phyloP scores from a whole-genome alignment of 192 early-diverging fungal species.

The Backusella tarrabulga region DNA sequence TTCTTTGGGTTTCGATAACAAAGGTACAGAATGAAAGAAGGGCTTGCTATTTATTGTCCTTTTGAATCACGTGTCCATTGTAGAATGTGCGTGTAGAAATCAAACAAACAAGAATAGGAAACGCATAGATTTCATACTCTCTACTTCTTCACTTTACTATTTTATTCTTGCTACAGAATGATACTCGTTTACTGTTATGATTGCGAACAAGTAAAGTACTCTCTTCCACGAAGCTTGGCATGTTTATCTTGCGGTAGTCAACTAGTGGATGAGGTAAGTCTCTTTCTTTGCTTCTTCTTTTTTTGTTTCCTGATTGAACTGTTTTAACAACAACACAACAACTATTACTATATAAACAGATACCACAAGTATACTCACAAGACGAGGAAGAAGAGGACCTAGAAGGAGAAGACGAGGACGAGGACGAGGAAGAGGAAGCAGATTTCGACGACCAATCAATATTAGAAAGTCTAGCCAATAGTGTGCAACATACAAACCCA shows the following conservation, averaged over 20 bases:
- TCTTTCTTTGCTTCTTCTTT: neutral
- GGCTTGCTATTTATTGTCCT: too few species aligned
- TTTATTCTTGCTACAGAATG: neutral
- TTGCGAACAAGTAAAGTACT: constrained; percentile 4
- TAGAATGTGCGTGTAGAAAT: too few species aligned
- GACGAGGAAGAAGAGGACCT: neutral
- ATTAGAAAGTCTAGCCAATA: neutral
- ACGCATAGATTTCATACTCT: neutral
- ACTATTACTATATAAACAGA: neutral
- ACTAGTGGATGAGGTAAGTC: neutral
- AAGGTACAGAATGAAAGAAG: too few species aligned
- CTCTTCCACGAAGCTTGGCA: neutral
- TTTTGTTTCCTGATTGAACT: neutral
- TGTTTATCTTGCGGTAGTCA: neutral
- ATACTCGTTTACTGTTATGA: neutral
- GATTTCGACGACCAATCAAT: neutral
- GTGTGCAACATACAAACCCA: neutral
- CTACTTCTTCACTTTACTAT: neutral
- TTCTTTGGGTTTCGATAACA: too few species aligned
- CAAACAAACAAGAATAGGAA: neutral
- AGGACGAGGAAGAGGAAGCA: neutral
- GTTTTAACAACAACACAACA: neutral
- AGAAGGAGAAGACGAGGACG: neutral
- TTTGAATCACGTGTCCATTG: too few species aligned
- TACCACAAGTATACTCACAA: neutral